Conservation (phyloP, 2,329 filamentous ascomycete genomes). For the Teratosphaeria pseudoeucalypti region DNA sequence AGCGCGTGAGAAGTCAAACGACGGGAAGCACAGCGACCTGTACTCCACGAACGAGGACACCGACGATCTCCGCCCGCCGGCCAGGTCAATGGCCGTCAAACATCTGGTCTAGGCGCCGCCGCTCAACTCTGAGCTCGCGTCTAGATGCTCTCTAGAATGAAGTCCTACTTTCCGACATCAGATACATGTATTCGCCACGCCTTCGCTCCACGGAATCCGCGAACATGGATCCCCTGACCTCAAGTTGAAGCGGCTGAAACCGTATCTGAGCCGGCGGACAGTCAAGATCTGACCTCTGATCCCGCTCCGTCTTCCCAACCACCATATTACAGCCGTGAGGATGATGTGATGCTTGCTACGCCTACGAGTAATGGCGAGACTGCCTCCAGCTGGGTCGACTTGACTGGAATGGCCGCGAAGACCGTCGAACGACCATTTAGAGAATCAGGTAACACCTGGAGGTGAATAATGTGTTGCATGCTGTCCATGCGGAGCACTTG, state of each 20-base stretch:
- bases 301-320: background rate
- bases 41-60: background rate
- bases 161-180: background rate
- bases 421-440: too few relatives aligned
- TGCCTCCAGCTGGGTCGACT: too few relatives aligned
- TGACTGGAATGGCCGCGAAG: too few relatives aligned
- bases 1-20: background rate
- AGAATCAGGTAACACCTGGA: too few relatives aligned
- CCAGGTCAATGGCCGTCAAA: background rate
- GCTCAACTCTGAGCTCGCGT: background rate
- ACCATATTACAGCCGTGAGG: too few relatives aligned
- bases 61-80: background rate
- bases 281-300: background rate
- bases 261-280: background rate
- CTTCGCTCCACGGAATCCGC: background rate
- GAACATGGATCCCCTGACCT: background rate
- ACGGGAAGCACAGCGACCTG: background rate
- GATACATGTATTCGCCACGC: background rate
- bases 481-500: too few relatives aligned
- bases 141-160: background rate
- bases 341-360: too few relatives aligned
- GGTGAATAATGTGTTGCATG: too few relatives aligned
- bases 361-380: too few relatives aligned
- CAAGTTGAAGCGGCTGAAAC: background rate
- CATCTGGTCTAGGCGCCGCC: background rate